Evolutionary conservation across 2,329 filamentous ascomycete genomes (phyloP), one percentile per base, ranked within the genome.

Genomic region (Fusarium duplospermum): DNA sequence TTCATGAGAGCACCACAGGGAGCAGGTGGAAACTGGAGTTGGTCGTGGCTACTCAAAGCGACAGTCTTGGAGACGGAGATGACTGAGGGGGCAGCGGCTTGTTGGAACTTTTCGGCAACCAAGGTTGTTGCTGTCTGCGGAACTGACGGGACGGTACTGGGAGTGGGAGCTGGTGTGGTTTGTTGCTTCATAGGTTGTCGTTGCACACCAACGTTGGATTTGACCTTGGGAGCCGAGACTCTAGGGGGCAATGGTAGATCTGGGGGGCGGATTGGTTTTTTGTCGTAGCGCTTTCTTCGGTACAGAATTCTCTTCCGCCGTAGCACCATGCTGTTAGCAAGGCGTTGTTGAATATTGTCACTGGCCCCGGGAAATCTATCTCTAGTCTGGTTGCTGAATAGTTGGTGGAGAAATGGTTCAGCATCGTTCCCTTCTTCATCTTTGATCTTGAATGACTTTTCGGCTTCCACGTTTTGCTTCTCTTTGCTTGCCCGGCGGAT

Each of bases 401-500:
- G 24, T 0, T 42, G n/a, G 5, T 16, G 33, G 4, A 71, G 35
- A 10, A 69, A 61, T 14, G 45, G 36, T 7, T 66, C 72, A 2
- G 60, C 57, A 31, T 68, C 45, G n/a, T 64, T 74, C 10, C 69
- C 73, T 9, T 71, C 65, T 7, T 66, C 71, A 20, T 72, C 69
- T 22, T 47, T 24, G 14, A 74, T 69, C 10, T 56, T 29, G 20
- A 69, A 74, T 0, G 24, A 18, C 11, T 62, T 66, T 20, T 54
- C 64, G 18, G 63, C 59, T 24, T 67, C 57, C 38, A 31, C 2
- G 9, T 40, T 64, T n/a, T 73, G 71, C 2, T 40, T 31, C 13
- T 70, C 65, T 27, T 71, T 71, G 45, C 69, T 64, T 14, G 65
- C 69, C 14, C 71, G 62, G 10, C 71, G 66, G 14, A 73, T 73